Conservation (phyloP, 306 rosid genomes). For the Sicyos edulis region DNA sequence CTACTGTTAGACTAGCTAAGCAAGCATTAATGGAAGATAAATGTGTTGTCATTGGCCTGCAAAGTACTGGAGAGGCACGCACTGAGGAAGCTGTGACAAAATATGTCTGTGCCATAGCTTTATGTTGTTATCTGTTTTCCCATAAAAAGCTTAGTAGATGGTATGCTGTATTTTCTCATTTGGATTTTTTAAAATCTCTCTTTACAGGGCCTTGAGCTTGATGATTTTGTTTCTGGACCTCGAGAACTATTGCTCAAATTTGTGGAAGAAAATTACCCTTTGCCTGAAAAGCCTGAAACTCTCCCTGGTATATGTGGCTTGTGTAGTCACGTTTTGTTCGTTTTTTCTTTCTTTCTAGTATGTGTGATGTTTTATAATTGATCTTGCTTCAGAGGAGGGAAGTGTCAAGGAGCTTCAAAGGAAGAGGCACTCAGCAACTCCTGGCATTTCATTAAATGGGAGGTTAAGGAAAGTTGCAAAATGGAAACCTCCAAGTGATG, state of each 20-base stretch:
- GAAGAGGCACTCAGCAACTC: conserved; percentile 89
- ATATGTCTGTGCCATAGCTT: conserved; percentile 60
- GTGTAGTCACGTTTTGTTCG: conserved; percentile 12
- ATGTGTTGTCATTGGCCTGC: conserved; percentile 96
- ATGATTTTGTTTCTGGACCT: conserved; percentile 98
- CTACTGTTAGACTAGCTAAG: conserved; percentile 79
- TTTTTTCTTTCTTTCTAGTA: conserved; percentile 24
- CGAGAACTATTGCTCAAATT: conserved; percentile 88
- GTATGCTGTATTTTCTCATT: conserved; percentile 20
- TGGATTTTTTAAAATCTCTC: conserved; percentile 18
- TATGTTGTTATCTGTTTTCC: conserved; percentile 22
- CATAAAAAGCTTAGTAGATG: conserved; percentile 12
- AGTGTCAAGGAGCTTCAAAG: conserved; percentile 94
- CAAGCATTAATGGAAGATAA: conserved; percentile 71
- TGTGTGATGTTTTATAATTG: conserved; percentile 20
- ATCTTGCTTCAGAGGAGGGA: conserved; percentile 58
- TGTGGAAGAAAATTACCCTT: conserved; percentile 94
- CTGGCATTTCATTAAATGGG: conserved; percentile 83
- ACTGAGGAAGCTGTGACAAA: conserved; percentile 96
- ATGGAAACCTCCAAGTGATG: conserved; percentile 76
- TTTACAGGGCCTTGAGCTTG: conserved; percentile 84
- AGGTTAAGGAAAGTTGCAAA: conserved; percentile 86
- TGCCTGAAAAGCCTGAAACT: conserved; percentile 95
- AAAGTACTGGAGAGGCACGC: conserved; percentile 99
- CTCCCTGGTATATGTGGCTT: conserved; percentile 52